Evolutionary conservation across 371 early-diverging fungal species (phyloP).

Genomic region (Batrachochytrium dendrobatidis): DNA sequence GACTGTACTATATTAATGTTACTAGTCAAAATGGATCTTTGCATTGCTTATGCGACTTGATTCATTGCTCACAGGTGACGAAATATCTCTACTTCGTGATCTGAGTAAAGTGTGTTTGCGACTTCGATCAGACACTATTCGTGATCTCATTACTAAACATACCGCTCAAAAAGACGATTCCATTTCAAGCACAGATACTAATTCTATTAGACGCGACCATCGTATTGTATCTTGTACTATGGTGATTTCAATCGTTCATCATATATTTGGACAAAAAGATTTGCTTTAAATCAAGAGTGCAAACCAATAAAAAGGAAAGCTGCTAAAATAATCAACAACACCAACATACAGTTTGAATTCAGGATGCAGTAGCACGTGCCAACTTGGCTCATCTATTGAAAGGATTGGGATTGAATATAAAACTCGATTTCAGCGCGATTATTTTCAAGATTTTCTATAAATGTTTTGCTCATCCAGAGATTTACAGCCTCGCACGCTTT

Average conservation of each 20-base stretch:
- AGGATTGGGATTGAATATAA: slow-evolving; percentile 20
- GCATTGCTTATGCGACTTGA: slow-evolving; percentile 14
- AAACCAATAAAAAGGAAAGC: too few species aligned
- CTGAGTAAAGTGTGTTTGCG: slow-evolving; percentile 8
- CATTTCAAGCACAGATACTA: slow-evolving; percentile 15
- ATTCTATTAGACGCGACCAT: too few species aligned
- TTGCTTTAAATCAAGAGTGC: slow-evolving; percentile 10
- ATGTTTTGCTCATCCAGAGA: slow-evolving; percentile 35
- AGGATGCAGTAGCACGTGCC: too few species aligned
- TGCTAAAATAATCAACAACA: too few species aligned
- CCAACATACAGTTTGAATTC: too few species aligned
- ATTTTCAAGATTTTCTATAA: slow-evolving; percentile 28
- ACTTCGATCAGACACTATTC: slow-evolving; percentile 8
- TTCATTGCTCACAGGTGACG: slow-evolving; percentile 12
- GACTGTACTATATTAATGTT: too few species aligned
- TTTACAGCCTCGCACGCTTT: slow-evolving; percentile 18
- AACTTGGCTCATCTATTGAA: too few species aligned
- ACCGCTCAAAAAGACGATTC: slow-evolving; percentile 14
- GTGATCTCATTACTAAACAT: too few species aligned
- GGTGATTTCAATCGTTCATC: slow-evolving; percentile 13
- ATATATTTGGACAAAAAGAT: slow-evolving; percentile 18
- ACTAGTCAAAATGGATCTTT: slow-evolving; percentile 16
- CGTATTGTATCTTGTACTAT: slow-evolving; percentile 2
- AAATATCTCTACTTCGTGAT: slow-evolving; percentile 9
- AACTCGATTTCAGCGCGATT: slow-evolving; percentile 31